Evolutionary conservation across 1,284 basidiomycete genomes (phyloP).

Genomic region (Puccinia coronata): DNA sequence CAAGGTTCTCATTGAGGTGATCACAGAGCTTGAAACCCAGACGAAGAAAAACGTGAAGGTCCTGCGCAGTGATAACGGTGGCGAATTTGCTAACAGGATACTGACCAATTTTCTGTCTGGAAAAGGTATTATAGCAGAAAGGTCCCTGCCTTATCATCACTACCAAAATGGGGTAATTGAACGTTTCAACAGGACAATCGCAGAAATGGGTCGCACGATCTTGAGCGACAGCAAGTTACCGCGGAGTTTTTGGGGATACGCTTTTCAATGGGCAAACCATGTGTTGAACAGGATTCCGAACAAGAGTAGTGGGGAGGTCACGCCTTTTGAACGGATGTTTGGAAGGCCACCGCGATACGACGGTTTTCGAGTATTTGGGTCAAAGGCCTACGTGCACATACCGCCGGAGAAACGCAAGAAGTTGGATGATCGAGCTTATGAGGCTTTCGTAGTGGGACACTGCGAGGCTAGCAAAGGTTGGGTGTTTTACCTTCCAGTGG

Average conservation of each 20-base stretch:
- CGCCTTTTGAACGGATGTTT: neutral
- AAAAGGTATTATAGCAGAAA: neutral
- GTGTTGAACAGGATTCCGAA: too few species aligned
- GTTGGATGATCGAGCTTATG: neutral
- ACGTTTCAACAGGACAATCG: conserved; percentile 10
- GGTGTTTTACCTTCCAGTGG: neutral
- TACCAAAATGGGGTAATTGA: conserved; percentile 18
- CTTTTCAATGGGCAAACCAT: conserved; percentile 1
- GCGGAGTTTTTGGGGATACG: neutral
- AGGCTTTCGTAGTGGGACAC: neutral
- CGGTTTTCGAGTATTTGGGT: neutral
- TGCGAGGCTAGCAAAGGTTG: neutral
- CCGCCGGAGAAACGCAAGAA: neutral
- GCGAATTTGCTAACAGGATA: too few species aligned
- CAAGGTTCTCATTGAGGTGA: neutral
- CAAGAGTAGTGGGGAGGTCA: neutral
- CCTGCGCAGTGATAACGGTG: conserved; percentile 1
- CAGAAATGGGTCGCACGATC: conserved; percentile 3
- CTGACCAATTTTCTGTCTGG: too few species aligned
- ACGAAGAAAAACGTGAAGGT: neutral
- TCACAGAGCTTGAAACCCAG: neutral
- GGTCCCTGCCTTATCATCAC: neutral
- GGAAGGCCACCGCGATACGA: neutral
- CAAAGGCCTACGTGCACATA: neutral
- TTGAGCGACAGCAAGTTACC: neutral